Conservation (phyloP, 495 filamentous ascomycete genomes). For the Sporormia fimetaria region DNA sequence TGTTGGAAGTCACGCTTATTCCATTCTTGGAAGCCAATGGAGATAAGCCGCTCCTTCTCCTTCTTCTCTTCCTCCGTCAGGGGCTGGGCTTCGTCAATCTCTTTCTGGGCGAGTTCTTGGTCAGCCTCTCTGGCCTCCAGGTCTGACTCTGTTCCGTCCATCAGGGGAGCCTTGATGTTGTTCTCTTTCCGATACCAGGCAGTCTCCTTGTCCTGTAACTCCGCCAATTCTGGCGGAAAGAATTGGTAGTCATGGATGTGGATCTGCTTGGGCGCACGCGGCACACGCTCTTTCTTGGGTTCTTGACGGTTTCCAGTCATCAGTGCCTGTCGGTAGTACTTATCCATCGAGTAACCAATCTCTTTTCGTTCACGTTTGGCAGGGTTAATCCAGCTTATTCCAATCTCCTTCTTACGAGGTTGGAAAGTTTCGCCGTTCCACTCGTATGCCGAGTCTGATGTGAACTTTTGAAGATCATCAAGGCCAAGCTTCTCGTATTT, state of each 20-base stretch:
- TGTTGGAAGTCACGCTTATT: conserved; percentile 96
- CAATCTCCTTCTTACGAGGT: conserved; percentile 82
- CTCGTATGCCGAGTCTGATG: conserved; percentile 90
- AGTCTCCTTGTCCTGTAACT: conserved; percentile 92
- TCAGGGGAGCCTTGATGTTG: conserved; percentile 75
- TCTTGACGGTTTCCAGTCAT: conserved; percentile 73
- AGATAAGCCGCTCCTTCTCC: conserved; percentile 66
- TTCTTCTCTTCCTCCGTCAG: conserved; percentile 83
- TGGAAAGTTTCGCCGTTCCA: conserved; percentile 98
- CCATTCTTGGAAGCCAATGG: conserved; percentile 86
- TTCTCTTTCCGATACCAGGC: conserved; percentile 94
- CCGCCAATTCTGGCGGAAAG: conserved; percentile 68
- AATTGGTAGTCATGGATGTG: conserved; percentile 95
- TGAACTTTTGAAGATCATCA: conserved; percentile 96
- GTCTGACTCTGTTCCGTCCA: conserved; percentile 75
- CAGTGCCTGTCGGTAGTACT: conserved; percentile 91
- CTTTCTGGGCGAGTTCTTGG: conserved; percentile 73
- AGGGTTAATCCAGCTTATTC: conserved; percentile 95
- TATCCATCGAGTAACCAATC: conserved; percentile 94
- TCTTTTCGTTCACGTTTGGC: conserved; percentile 98
- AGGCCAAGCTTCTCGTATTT: conserved; percentile 97
- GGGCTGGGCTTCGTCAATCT: conserved; percentile 83
- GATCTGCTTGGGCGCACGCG: conserved; percentile 86
- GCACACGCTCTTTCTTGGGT: conserved; percentile 89
- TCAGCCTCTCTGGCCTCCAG: conserved; percentile 77